Evolutionary conservation across 176 grass and related monocot species (phyloP).

Genomic region (Juncus effusus): DNA sequence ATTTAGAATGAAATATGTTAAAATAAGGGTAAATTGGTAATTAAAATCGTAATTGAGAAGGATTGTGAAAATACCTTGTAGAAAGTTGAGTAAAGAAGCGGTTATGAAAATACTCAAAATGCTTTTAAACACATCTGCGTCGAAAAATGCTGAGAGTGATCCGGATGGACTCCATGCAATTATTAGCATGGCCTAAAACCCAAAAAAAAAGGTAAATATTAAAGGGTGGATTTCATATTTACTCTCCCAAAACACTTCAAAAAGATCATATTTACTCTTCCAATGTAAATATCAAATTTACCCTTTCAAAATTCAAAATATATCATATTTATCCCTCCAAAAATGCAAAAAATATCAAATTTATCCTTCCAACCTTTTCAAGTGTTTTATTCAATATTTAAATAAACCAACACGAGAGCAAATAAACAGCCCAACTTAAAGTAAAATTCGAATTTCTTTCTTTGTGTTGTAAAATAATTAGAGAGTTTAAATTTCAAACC

Average conservation of each 20-base stretch:
- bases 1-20: background rate
- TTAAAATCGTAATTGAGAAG: background rate
- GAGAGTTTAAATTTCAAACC: constrained; percentile 25
- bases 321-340: no score
- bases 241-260: no score
- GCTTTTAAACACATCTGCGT: constrained; percentile 69
- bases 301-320: no score
- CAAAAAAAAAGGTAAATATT: constrained; percentile 21
- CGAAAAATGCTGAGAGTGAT: constrained; percentile 48
- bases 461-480: no score
- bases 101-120: constrained; percentile 94
- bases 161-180: constrained; percentile 86
- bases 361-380: no score
- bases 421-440: constrained; percentile 12
- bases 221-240: no score
- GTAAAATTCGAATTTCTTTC: constrained; percentile 12
- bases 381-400: background rate
- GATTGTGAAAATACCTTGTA: constrained; percentile 53
- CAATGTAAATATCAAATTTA: no score
- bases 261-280: no score
- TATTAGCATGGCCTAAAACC: constrained; percentile 86
- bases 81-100: constrained; percentile 84
- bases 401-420: constrained; percentile 2
- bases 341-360: no score
- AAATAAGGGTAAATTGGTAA: constrained; percentile 4